These are phyloP conservation scores for Psilocybe azurescens DNA, from an alignment of 768 basidiomycete genomes.

Conservation along the genomic window DNA sequence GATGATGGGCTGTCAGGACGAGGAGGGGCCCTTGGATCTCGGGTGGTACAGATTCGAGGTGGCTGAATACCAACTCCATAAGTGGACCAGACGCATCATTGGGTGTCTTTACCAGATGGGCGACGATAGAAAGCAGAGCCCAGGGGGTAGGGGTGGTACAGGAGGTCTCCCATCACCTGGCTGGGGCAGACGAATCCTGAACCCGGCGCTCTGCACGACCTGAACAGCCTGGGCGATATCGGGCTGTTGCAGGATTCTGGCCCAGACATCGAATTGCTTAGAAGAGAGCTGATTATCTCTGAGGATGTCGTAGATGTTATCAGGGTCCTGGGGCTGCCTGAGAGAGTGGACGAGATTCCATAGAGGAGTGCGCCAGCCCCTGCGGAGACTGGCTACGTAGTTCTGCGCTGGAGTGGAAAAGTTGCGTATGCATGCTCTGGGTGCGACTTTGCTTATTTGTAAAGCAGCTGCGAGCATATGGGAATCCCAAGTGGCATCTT, in stretches of 20 bases:
- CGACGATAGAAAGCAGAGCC: slow-evolving; percentile 57
- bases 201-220: slow-evolving; percentile 19
- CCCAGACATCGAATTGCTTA: slow-evolving; percentile 47
- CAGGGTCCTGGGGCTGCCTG: slow-evolving; percentile 27
- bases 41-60: slow-evolving; percentile 37
- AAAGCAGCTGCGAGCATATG: slow-evolving; percentile 16
- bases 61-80: slow-evolving; percentile 46
- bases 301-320: slow-evolving; percentile 35
- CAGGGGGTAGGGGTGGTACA: slow-evolving; percentile 46
- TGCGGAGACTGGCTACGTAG: slow-evolving; percentile 35
- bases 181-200: neutral
- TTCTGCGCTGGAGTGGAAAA: slow-evolving; percentile 31
- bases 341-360: slow-evolving; percentile 48
- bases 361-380: slow-evolving; percentile 40
- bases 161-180: neutral
- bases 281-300: slow-evolving; percentile 35
- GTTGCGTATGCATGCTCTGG: slow-evolving; percentile 15
- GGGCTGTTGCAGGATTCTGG: slow-evolving; percentile 35
- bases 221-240: slow-evolving; percentile 38
- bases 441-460: slow-evolving; percentile 14
- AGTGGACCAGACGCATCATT: slow-evolving; percentile 49
- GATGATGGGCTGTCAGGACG: slow-evolving; percentile 50
- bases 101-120: slow-evolving; percentile 49
- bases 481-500: slow-evolving; percentile 15
- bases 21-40: slow-evolving; percentile 47